Conservation (phyloP, 371 early-diverging fungal genomes). For the Choanephora cucurbitarum region DNA sequence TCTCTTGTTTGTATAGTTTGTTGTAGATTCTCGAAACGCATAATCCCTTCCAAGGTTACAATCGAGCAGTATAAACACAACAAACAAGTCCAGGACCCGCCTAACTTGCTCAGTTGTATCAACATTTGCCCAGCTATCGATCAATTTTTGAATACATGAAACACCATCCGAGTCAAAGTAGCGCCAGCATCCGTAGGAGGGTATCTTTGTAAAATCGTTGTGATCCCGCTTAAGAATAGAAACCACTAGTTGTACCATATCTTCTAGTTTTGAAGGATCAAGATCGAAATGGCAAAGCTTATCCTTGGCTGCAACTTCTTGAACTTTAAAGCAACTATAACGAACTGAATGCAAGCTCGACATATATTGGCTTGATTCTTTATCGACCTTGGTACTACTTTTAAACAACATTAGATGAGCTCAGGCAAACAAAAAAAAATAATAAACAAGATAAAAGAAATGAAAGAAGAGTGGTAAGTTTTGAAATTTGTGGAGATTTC, state of each 20-base stretch:
- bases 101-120: slow-evolving; percentile 64
- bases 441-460: too few species aligned
- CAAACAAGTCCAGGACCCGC: slow-evolving; percentile 79
- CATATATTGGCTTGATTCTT: slow-evolving; percentile 47
- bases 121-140: slow-evolving; percentile 44
- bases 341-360: slow-evolving; percentile 78
- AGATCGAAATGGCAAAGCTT: slow-evolving; percentile 73
- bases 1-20: slow-evolving; percentile 53
- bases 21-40: slow-evolving; percentile 62
- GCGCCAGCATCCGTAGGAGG: slow-evolving; percentile 87
- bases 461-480: too few species aligned
- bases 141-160: slow-evolving; percentile 59
- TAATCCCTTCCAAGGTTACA: slow-evolving; percentile 82
- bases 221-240: slow-evolving; percentile 73
- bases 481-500: too few species aligned
- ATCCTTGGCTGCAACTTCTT: slow-evolving; percentile 55
- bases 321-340: slow-evolving; percentile 68
- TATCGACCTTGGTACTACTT: neutral
- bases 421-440: too few species aligned
- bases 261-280: slow-evolving; percentile 60
- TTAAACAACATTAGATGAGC: too few species aligned
- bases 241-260: slow-evolving; percentile 70
- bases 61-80: slow-evolving; percentile 85
- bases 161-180: slow-evolving; percentile 74
- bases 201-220: slow-evolving; percentile 58